Base-by-base conservation (phyloP, 2,329 filamentous ascomycete genomes). In the Rosellinia necatrix region DNA sequence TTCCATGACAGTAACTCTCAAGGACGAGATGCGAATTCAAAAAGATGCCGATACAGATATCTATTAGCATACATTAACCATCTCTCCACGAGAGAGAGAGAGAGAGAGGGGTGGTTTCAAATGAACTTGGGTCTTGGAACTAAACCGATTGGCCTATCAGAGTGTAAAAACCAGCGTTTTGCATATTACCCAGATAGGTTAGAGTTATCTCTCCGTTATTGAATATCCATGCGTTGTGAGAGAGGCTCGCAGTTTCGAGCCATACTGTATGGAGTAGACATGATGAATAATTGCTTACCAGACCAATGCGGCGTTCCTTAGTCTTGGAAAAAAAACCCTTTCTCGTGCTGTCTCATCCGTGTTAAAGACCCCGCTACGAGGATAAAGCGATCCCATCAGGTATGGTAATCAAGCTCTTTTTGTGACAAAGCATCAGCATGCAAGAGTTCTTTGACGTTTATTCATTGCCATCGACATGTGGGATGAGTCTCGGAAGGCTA, bases 371-470 rank as follows among this genome's bases (percentile, higher is more conserved):
- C 54, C 54, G 43, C 54, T 15, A 22, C 15, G 4, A 6, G 30
- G 3, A 37, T 25, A 38, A 21, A 8, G 19, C 19, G 12, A 42
- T 24, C 49, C 41, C 13, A 46, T 35, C 12, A 17, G 44, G 15
- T 49, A 29, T 34, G 30, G 41, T 58, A 53, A 50, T 50, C 56
- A 54, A 29, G 4, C 22, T 10, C 17, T 48, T 6, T 55, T 6
- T 50, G 15, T 55, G 56, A 58, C 56, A 58, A 55, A 55, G 46
- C 51, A 54, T n/a, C n/a, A n/a, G n/a, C n/a, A n/a, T n/a, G n/a
- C n/a, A n/a, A n/a, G n/a, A n/a, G n/a, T n/a, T 27, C 12, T 21
- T 34, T 44, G 38, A 38, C 12, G n/a, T n/a, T n/a, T n/a, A n/a
- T n/a, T n/a, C n/a, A n/a, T n/a, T n/a, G n/a, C n/a, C n/a, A n/a